Base-by-base conservation (phyloP, 2,329 filamentous ascomycete species). In the Fusarium sp. region DNA sequence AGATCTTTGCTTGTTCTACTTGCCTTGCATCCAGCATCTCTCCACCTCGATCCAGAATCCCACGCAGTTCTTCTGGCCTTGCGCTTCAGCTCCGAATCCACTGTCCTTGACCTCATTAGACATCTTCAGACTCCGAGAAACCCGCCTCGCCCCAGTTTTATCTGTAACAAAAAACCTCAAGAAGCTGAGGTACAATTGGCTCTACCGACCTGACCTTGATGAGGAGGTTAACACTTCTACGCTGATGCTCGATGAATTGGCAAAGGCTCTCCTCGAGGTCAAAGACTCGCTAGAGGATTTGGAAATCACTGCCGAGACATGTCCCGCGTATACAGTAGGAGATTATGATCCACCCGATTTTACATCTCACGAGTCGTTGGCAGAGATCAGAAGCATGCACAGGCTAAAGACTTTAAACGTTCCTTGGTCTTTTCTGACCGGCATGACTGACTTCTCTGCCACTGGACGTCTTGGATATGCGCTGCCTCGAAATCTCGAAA, bases 1-100 rank as follows among this genome's bases (percentile, higher is more conserved):
- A 12, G 41, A 42, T 17, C 41, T 42, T 42, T 14, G 47, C 50
- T 33, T 61, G 1, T 67, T 71, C 29, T 71, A 74, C 41, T 44
- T 73, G 17, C 64, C 62, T 1, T 25, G 31, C 0, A 15, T 73
- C 22, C 12, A 35, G 25, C 3, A 18, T 18, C 46, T 73, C 9
- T 63, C 56, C 0, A 8, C 61, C 4, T 57, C 68, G 1, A 54
- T 72, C 7, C 62, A 65, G 3, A 73, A 73, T 22, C 65, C 65
- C 0, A 31, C 18, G 2, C 36, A 44, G 1, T 71, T 75, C n/a
- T 8, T 31, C 3, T 71, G 68, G 65, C 71, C 68, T 0, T 17
- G 3, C 14, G 4, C 18, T 14, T 33, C 22, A 2, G 4, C 47
- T 3, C 71, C 68, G 14, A 42, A 13, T 1, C 63, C 63, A 4